phyloP scores from a whole-genome alignment of 176 grass and related monocot species.

The Musa schizocarpa region DNA sequence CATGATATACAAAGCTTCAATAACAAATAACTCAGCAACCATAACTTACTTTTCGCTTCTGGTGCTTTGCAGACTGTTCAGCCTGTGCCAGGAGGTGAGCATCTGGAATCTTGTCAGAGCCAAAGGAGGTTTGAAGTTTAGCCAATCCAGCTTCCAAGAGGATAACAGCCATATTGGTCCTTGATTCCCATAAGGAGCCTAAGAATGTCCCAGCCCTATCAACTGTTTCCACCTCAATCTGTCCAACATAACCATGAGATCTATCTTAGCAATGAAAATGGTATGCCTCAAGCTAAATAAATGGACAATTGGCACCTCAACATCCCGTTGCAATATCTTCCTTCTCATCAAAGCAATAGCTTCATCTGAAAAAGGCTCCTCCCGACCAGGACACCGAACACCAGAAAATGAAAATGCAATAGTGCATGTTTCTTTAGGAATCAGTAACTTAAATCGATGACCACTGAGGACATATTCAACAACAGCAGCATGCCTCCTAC shows the following conservation, averaged over 20 bases:
- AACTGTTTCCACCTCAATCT: slow-evolving; percentile 94
- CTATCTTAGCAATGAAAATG: slow-evolving; percentile 4
- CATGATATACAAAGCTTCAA: not conserved
- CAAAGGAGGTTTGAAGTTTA: slow-evolving; percentile 71
- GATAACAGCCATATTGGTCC: slow-evolving; percentile 64
- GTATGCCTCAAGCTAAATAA: slow-evolving; percentile 1
- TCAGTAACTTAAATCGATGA: slow-evolving; percentile 89
- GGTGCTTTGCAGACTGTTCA: slow-evolving; percentile 83
- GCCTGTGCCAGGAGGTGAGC: slow-evolving; percentile 46
- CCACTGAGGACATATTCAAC: slow-evolving; percentile 98
- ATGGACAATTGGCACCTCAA: slow-evolving; percentile 41
- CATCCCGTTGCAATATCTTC: slow-evolving; percentile 77
- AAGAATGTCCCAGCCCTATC: slow-evolving; percentile 94
- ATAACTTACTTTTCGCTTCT: slow-evolving; percentile 62
- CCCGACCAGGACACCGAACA: slow-evolving; percentile 78
- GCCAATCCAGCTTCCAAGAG: slow-evolving; percentile 83
- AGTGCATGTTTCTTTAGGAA: slow-evolving; percentile 96
- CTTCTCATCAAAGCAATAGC: slow-evolving; percentile 98
- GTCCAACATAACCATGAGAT: slow-evolving; percentile 19
- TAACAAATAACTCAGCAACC: not conserved
- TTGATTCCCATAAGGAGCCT: slow-evolving; percentile 81
- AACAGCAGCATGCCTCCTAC: slow-evolving; percentile 62
- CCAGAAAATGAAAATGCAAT: slow-evolving; percentile 96
- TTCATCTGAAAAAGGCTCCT: slow-evolving; percentile 79
- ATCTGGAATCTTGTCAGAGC: slow-evolving; percentile 72